Conservation (phyloP, 169 alveolate genomes). For the Plasmodium ovale region DNA sequence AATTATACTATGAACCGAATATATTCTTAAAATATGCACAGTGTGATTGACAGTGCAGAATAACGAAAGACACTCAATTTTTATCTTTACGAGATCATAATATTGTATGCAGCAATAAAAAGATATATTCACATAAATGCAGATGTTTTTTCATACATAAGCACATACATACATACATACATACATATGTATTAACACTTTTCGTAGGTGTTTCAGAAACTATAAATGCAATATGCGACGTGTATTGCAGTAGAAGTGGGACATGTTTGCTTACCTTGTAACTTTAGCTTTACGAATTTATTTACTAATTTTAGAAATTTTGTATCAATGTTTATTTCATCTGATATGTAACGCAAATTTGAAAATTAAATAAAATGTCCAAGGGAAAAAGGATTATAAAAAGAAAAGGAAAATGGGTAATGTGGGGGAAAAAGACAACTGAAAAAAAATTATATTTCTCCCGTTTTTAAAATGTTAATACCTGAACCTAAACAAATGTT, state of each 20-base stretch:
- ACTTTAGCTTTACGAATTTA: conserved; percentile 38
- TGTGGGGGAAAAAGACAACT: not conserved
- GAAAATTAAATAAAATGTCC: not conserved
- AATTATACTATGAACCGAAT: not conserved
- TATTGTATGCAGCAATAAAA: not conserved
- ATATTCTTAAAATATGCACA: not conserved
- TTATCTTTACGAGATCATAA: not conserved
- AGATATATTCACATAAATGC: not conserved
- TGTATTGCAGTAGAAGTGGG: not conserved
- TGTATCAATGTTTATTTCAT: conserved; percentile 55
- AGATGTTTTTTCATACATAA: not conserved
- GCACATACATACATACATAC: not conserved
- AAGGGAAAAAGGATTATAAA: not conserved
- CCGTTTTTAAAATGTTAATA: not conserved
- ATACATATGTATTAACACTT: not conserved
- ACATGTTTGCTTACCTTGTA: conserved; percentile 29
- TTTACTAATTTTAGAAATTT: conserved; percentile 51
- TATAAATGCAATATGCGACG: conserved; percentile 1
- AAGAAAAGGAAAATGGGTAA: not conserved
- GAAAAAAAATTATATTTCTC: not conserved
- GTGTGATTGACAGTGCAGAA: not conserved
- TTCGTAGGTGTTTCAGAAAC: not conserved
- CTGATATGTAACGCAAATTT: conserved; percentile 17
- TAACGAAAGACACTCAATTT: not conserved
- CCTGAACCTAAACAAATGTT: not conserved